These are phyloP conservation scores for Whalleya microplaca DNA, from an alignment of 2,329 filamentous ascomycete species.

Conservation along the genomic window DNA sequence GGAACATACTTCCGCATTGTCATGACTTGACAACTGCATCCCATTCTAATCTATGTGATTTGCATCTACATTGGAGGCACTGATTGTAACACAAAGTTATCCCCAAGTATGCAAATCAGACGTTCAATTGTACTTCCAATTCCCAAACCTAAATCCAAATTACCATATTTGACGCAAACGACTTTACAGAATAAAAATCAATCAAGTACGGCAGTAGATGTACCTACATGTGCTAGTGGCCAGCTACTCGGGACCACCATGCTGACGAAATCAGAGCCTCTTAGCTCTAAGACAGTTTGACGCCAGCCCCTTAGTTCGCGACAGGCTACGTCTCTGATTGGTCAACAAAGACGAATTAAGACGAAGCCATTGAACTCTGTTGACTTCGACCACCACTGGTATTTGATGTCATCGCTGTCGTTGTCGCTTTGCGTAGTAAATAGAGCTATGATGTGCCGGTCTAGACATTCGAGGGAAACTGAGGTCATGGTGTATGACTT, in stretches of 20 bases:
- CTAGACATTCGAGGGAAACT: not conserved
- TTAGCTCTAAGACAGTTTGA: constrained; percentile 20
- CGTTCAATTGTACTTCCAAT: not conserved
- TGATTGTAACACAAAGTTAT: too few species aligned
- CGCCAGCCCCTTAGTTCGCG: constrained; percentile 12
- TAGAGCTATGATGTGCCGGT: constrained; percentile 8
- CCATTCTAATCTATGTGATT: too few species aligned
- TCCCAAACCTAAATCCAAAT: not conserved
- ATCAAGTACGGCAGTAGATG: constrained; percentile 10
- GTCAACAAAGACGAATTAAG: constrained; percentile 17
- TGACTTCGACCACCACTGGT: constrained; percentile 17
- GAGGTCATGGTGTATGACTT: not conserved
- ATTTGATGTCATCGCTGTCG: constrained; percentile 31
- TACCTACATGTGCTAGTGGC: constrained; percentile 5
- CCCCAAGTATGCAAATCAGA: too few species aligned
- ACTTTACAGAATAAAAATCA: constrained; percentile 9
- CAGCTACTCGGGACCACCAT: constrained; percentile 12
- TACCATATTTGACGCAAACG: constrained; percentile 21
- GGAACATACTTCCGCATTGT: too few species aligned
- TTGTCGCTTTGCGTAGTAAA: constrained; percentile 5
- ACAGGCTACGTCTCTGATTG: constrained; percentile 18
- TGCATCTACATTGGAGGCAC: too few species aligned
- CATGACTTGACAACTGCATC: too few species aligned
- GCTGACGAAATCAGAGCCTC: constrained; percentile 28
- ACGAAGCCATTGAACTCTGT: constrained; percentile 15